A percentile compares a stretch with the other conserved stretches of the same genome.
Conservation (phyloP, 345 rosid species). For the Abelmoschus esculentus region DNA sequence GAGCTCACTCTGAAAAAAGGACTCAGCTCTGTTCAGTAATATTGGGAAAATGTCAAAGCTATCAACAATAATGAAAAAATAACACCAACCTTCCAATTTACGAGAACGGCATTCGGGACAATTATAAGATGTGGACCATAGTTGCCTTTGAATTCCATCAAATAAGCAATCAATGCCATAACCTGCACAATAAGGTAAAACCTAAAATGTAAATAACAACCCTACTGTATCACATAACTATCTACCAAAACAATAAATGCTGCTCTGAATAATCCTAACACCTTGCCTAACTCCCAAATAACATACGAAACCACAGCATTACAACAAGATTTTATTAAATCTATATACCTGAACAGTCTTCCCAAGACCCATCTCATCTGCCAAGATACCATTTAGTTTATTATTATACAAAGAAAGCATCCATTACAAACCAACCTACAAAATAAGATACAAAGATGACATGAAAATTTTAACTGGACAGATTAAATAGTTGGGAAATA, state of each 20-base stretch:
- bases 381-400: slow-evolving; percentile 96
- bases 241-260: neutral
- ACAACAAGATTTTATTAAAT: neutral
- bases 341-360: slow-evolving; percentile 90
- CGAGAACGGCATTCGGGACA: slow-evolving; percentile 98
- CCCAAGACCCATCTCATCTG: slow-evolving; percentile 99
- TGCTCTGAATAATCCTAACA: neutral
- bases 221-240: neutral
- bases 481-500: neutral
- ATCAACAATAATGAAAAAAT: slow-evolving; percentile 1
- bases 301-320: slow-evolving; percentile 1
- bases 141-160: slow-evolving; percentile 99
- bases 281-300: neutral
- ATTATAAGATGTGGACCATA: slow-evolving; percentile 99
- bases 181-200: slow-evolving; percentile 45
- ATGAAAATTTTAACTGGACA: slow-evolving; percentile 11
- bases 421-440: slow-evolving; percentile 98
- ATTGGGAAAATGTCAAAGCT: slow-evolving; percentile 4
- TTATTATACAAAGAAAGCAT: slow-evolving; percentile 98
- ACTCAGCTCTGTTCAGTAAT: slow-evolving; percentile 12
- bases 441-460: slow-evolving; percentile 11
- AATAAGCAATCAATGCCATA: slow-evolving; percentile 92
- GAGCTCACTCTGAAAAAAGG: slow-evolving; percentile 77
- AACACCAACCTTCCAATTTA: slow-evolving; percentile 93
- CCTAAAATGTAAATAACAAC: slow-evolving; percentile 14